These are phyloP conservation scores for Suhomyces taliae DNA, from an alignment of 1,139 yeast genomes.

Conservation along the genomic window DNA sequence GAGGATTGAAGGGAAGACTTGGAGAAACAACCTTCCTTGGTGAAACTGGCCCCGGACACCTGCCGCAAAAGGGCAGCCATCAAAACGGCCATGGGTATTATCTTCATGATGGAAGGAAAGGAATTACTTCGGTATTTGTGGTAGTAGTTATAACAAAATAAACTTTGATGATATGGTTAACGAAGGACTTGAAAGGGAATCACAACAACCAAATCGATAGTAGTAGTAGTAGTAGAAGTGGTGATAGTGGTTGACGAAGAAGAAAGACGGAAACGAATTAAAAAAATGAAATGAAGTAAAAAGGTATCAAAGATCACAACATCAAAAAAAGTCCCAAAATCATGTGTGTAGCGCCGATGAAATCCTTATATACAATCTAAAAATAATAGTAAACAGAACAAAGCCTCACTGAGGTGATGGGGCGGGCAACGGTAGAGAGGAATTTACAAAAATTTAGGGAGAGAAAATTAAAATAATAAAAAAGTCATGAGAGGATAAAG, in stretches of 20 bases:
- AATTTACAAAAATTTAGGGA: not conserved
- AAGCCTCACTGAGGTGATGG: conserved; percentile 4
- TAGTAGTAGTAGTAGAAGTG: too few species aligned
- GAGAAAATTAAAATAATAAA: not conserved
- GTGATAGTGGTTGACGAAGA: too few species aligned
- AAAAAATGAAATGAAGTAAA: too few species aligned
- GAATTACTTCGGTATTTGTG: not conserved
- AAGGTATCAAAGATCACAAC: not conserved
- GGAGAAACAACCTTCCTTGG: conserved; percentile 38
- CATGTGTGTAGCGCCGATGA: not conserved
- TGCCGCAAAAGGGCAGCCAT: conserved; percentile 4
- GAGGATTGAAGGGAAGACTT: conserved; percentile 23
- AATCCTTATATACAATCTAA: conserved; percentile 10
- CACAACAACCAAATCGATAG: too few species aligned
- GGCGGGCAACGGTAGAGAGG: not conserved
- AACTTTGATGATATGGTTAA: too few species aligned
- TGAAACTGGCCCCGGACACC: conserved; percentile 20
- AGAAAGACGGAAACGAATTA: too few species aligned
- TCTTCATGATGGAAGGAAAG: not conserved
- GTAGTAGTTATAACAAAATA: too few species aligned
- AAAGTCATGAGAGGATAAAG: not conserved
- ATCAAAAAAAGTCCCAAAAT: not conserved
- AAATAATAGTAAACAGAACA: conserved; percentile 9
- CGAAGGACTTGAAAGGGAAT: too few species aligned
- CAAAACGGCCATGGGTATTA: conserved; percentile 1